Conservation (phyloP, 306 rosid genomes). For the Calophaca sinica region DNA sequence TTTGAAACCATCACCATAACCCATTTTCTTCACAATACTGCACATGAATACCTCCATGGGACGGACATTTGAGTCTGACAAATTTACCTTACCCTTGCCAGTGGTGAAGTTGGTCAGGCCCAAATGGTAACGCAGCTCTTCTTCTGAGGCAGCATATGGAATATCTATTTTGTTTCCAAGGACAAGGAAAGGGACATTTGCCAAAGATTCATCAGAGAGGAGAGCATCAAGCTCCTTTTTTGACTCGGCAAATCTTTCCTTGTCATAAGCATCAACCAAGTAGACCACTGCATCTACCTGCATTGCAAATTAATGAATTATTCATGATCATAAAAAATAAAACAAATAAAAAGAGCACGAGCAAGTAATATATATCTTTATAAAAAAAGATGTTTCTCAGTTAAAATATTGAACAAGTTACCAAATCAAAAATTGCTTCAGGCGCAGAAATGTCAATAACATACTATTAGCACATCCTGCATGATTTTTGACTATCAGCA, state of each 20-base stretch:
- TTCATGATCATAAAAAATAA: neutral
- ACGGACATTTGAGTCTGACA: slow-evolving; percentile 76
- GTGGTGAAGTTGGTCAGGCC: slow-evolving; percentile 89
- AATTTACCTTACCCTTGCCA: slow-evolving; percentile 81
- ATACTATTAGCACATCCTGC: slow-evolving; percentile 51
- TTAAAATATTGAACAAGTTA: slow-evolving; percentile 2
- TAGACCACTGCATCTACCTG: slow-evolving; percentile 92
- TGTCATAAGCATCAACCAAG: slow-evolving; percentile 80
- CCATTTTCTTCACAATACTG: slow-evolving; percentile 93
- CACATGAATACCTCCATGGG: slow-evolving; percentile 95
- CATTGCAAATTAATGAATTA: neutral
- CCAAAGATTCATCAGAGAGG: slow-evolving; percentile 78
- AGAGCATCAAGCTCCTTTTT: slow-evolving; percentile 88
- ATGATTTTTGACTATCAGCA: slow-evolving; percentile 55
- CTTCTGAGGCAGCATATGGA: slow-evolving; percentile 89
- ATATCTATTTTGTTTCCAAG: slow-evolving; percentile 90
- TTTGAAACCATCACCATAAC: slow-evolving; percentile 91
- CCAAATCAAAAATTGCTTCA: neutral
- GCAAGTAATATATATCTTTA: neutral
- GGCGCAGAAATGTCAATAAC: slow-evolving; percentile 28
- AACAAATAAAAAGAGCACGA: neutral
- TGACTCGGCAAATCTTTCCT: slow-evolving; percentile 84
- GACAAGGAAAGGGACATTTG: slow-evolving; percentile 76
- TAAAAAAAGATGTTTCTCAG: neutral
- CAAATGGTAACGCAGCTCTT: slow-evolving; percentile 74